These are phyloP conservation scores for Trichoderma virens DNA, from an alignment of 495 filamentous ascomycete genomes.

Conservation along the genomic window DNA sequence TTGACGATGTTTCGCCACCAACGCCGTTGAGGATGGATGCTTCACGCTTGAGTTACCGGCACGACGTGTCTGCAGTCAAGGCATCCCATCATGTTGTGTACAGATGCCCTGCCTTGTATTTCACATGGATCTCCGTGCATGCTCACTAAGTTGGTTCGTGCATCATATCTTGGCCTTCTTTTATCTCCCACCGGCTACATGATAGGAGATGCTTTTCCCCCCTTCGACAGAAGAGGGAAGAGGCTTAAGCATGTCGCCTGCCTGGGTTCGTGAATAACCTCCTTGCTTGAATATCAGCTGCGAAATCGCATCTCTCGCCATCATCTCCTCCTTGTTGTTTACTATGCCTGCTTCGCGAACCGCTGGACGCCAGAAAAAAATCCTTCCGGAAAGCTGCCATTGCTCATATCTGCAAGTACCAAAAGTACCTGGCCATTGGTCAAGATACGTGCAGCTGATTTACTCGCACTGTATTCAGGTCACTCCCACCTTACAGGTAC, in stretches of 20 bases:
- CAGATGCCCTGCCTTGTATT: neutral
- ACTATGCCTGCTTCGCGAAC: no score
- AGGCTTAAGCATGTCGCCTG: no score
- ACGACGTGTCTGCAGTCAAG: neutral
- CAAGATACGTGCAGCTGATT: neutral
- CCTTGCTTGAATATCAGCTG: no score
- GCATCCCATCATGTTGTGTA: neutral
- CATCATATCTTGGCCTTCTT: neutral
- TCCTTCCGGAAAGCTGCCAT: neutral
- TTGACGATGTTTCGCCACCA: neutral
- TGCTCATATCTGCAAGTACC: neutral
- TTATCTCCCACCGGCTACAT: neutral
- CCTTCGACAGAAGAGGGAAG: no score
- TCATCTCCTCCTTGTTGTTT: no score
- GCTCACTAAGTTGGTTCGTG: neutral
- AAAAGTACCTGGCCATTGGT: neutral
- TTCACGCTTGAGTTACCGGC: neutral
- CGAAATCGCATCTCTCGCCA: no score
- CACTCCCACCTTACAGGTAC: neutral
- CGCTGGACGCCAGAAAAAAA: neutral
- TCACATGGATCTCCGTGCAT: neutral
- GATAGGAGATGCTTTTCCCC: no score
- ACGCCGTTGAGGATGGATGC: neutral
- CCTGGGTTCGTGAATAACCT: no score
- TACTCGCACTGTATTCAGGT: neutral